Base-by-base conservation (phyloP, 768 basidiomycete species). In the Pilatotrama ljubarskyi region DNA sequence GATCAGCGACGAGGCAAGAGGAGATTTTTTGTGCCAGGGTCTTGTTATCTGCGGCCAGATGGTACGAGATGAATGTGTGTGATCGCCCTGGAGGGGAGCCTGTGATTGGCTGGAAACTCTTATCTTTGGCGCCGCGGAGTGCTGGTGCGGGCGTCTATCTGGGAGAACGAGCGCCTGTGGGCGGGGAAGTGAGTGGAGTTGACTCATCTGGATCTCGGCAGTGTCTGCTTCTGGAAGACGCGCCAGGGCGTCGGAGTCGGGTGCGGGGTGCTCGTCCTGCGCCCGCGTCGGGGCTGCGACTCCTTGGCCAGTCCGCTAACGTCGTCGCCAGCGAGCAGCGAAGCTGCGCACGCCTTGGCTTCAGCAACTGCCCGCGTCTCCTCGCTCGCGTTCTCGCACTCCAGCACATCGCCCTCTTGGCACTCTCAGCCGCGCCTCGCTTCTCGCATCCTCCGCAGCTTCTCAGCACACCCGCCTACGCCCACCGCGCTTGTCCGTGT, bases 61-160 rank as follows among this genome's bases (percentile, higher is more conserved):
- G 58, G 58, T 51, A 54, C 52, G 59, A 54, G 58, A 41, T 25
- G 58, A 38, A 20, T 22, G 22, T n/a, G 41, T 29, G 11, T 15
- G 47, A 56, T 43, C 50, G 44, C 18, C n/a, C 50, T n/a, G 22
- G 17, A 35, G 40, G 48, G 20, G 25, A 17, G 36, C 22, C 42
- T 42, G 24, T 59, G 58, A 59, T 59, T 59, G 59, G 52, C 53
- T 51, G 47, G 55, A 9, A n/a, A 29, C 17, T 25, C 46, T 55
- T 61, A 61, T 61, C 59, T 60, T 17, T 48, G 52, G 37, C 46
- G 52, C 59, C 59, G 52, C 52, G 59, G 53, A 51, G 48, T 49
- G n/a, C 35, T 20, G 14, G 15, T 32, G 35, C 8, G 42, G 10
- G n/a, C 14, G 26, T 4, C 43, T 22, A 26, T 38, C 36, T 25